Evolutionary conservation across 2,329 filamentous ascomycete species (phyloP).

Genomic region (Sphaceloma murrayae): DNA sequence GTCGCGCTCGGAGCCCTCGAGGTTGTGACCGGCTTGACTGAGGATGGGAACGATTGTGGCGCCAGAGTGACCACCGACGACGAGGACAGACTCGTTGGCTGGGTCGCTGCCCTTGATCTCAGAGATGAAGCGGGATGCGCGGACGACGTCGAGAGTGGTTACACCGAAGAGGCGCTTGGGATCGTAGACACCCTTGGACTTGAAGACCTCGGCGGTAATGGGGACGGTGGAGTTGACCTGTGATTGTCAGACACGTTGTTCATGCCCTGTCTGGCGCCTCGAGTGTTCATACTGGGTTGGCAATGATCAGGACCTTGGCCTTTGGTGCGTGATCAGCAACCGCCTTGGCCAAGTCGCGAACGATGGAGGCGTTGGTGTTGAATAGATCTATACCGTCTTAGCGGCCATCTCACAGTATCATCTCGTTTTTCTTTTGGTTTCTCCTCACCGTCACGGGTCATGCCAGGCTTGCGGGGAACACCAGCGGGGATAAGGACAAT

Average conservation of each 20-base stretch:
- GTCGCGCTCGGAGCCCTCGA: slow-evolving; percentile 63
- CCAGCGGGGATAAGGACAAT: slow-evolving; percentile 96
- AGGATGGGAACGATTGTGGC: slow-evolving; percentile 98
- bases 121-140: slow-evolving; percentile 93
- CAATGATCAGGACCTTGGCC: slow-evolving; percentile 93
- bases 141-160: slow-evolving; percentile 97
- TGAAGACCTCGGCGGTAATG: slow-evolving; percentile 95
- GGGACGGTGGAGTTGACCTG: slow-evolving; percentile 96
- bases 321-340: slow-evolving; percentile 79
- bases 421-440: too few species aligned
- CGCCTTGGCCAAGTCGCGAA: slow-evolving; percentile 95
- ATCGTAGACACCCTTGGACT: slow-evolving; percentile 92
- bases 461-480: slow-evolving; percentile 98
- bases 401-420: background rate
- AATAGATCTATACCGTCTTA: slow-evolving; percentile 61
- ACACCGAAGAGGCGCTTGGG: slow-evolving; percentile 98
- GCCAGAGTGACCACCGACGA: slow-evolving; percentile 93
- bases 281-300: slow-evolving; percentile 87
- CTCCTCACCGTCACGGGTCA: slow-evolving; percentile 79
- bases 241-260: slow-evolving; percentile 1
- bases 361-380: slow-evolving; percentile 99
- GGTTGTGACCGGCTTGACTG: slow-evolving; percentile 84
- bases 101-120: slow-evolving; percentile 88
- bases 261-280: too few species aligned
- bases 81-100: slow-evolving; percentile 84